These are phyloP conservation scores for Tulasnella sp. DNA, from an alignment of 768 basidiomycete genomes.

Conservation along the genomic window DNA sequence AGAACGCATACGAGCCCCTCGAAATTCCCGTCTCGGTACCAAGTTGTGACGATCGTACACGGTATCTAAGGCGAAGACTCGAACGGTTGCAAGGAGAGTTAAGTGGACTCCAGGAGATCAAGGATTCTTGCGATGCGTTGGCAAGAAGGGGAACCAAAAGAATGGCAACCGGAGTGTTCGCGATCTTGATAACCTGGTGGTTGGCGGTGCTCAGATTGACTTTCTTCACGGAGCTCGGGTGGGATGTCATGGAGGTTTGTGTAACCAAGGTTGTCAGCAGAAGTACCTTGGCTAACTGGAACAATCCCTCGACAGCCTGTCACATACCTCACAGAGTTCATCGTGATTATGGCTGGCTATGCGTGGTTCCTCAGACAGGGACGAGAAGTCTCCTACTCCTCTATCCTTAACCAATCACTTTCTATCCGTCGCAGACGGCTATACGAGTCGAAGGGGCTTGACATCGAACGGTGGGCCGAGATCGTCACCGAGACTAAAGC, in stretches of 20 bases:
- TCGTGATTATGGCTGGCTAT: conserved; percentile 59
- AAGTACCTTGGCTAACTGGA: background rate
- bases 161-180: conserved; percentile 58
- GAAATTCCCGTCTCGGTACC: conserved; percentile 56
- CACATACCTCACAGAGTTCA: conserved; percentile 61
- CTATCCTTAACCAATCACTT: conserved; percentile 56
- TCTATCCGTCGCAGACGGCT: conserved; percentile 54
- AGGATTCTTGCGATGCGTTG: conserved; percentile 53
- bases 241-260: conserved; percentile 38
- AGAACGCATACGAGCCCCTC: conserved; percentile 31
- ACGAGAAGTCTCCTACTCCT: conserved; percentile 62
- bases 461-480: conserved; percentile 60
- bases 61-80: conserved; percentile 46
- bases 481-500: conserved; percentile 49
- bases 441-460: conserved; percentile 56
- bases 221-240: conserved; percentile 54
- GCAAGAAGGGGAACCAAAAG: conserved; percentile 55
- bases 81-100: conserved; percentile 46
- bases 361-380: conserved; percentile 62
- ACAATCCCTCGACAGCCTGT: conserved; percentile 42
- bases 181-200: conserved; percentile 62
- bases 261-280: background rate
- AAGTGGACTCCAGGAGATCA: conserved; percentile 51
- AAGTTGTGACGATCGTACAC: conserved; percentile 59
- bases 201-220: conserved; percentile 59